Evolutionary conservation across 2,329 filamentous ascomycete species (phyloP), one percentile per base, ranked within the genome.

Genomic region (Coniella lustricola): DNA sequence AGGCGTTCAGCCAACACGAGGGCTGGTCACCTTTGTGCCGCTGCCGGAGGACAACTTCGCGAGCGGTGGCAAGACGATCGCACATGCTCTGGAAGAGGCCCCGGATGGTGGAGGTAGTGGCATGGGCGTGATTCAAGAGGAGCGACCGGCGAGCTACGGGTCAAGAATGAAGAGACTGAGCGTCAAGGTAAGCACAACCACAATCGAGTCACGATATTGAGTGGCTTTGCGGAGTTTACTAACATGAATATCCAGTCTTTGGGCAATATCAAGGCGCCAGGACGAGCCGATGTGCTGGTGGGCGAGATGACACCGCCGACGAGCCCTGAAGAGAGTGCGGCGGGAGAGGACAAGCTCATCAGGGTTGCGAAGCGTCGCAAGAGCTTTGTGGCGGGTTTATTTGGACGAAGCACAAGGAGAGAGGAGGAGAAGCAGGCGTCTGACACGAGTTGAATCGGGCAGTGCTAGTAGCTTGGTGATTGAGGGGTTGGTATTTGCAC

Each of bases 41-140:
- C 77, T 88, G 4, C 64, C 76, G 0, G 87, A 91, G 58, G 84
- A 88, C 48, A 84, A 85, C 54, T 67, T 87, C 14, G 88, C 85
- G 0, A 82, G 75, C 45, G 82, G 83, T 46, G 84, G 87, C 10
- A 81, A 72, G 55, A 95, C 87, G 0, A 69, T 87, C 14, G 72
- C 79, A 16, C 79, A 81, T 12, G 81, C 87, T 57, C 79, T 88
- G 39, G 79, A 85, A 46, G 76, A 80, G 29, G 58, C 77, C 52
- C 72, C 60, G 33, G 55, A 50, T 5, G 22, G 33, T 14, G 54
- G 25, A 34, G 25, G 58, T 48, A 74, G 60, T 68, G 66, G 54
- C 41, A 44, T 51, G 38, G 46, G 49, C 33, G 39, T 58, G 59
- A 33, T 55, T 57, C 49, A 49, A 54, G 57, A 18, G 50, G 53